Conservation (phyloP, 176 grass and related monocot species). For the Hordeum vulgare region MorexV3_pseudomolecules_assembly NC_058521.1:141315256-141315755, state of each 20-base stretch:
- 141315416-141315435: not conserved
- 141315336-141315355: slow-evolving; percentile 19
- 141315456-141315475: not conserved
- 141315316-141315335: slow-evolving; percentile 50
- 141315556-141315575: not conserved
- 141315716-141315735: not conserved
- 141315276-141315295: slow-evolving; percentile 72
- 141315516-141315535: not conserved
- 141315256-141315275: slow-evolving; percentile 69
- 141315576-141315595: not conserved
- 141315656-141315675: not conserved
- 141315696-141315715: not conserved
- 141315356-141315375: not conserved
- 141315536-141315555: not conserved
- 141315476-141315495: not conserved
- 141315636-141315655: slow-evolving; percentile 29
- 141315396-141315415: not conserved
- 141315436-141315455: not conserved
- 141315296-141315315: slow-evolving; percentile 47
- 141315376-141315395: not conserved
- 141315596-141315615: slow-evolving; percentile 66
- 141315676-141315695: not conserved
- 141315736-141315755: not conserved
- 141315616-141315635: slow-evolving; percentile 63
- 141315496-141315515: not conserved